Conservation (phyloP, 805 yeast species). For the Candida ortonii region DNA sequence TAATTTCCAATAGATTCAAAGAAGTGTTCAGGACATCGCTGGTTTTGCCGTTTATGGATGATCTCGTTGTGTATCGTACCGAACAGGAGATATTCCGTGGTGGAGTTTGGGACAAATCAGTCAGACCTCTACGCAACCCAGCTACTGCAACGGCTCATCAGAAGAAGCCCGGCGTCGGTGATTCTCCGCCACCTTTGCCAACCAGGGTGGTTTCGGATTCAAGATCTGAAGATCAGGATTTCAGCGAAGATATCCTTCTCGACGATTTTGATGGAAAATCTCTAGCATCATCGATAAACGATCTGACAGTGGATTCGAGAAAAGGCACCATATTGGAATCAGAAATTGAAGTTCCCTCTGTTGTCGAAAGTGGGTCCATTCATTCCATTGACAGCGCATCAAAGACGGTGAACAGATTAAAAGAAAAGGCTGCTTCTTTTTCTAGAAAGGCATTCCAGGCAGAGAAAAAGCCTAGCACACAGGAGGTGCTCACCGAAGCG, state of each 20-base stretch:
- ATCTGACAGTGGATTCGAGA: slow-evolving; percentile 1
- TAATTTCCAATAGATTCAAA: slow-evolving; percentile 71
- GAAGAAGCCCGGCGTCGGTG: neutral
- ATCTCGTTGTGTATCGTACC: slow-evolving; percentile 68
- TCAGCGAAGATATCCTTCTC: neutral
- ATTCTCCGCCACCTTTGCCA: slow-evolving; percentile 9
- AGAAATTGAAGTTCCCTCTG: slow-evolving; percentile 15
- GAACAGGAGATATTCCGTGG: slow-evolving; percentile 75
- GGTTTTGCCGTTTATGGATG: slow-evolving; percentile 89
- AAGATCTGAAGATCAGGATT: neutral
- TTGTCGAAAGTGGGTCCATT: slow-evolving; percentile 31
- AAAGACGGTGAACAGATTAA: slow-evolving; percentile 3
- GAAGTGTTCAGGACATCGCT: slow-evolving; percentile 77
- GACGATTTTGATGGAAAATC: slow-evolving; percentile 7
- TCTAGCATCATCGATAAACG: slow-evolving; percentile 1
- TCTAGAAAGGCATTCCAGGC: slow-evolving; percentile 25
- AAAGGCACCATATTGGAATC: slow-evolving; percentile 1
- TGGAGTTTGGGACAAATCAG: slow-evolving; percentile 78
- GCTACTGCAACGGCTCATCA: neutral
- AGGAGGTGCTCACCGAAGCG: slow-evolving; percentile 1
- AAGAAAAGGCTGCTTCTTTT: slow-evolving; percentile 24
- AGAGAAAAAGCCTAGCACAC: slow-evolving; percentile 15
- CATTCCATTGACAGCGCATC: slow-evolving; percentile 4
- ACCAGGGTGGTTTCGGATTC: slow-evolving; percentile 1
- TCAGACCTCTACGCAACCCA: slow-evolving; percentile 16